A percentile compares a stretch with the other conserved stretches of the same genome.
These are phyloP conservation scores for Paraphoma sp. DNA, from an alignment of 2,329 filamentous ascomycete species.

Conservation along the genomic window DNA sequence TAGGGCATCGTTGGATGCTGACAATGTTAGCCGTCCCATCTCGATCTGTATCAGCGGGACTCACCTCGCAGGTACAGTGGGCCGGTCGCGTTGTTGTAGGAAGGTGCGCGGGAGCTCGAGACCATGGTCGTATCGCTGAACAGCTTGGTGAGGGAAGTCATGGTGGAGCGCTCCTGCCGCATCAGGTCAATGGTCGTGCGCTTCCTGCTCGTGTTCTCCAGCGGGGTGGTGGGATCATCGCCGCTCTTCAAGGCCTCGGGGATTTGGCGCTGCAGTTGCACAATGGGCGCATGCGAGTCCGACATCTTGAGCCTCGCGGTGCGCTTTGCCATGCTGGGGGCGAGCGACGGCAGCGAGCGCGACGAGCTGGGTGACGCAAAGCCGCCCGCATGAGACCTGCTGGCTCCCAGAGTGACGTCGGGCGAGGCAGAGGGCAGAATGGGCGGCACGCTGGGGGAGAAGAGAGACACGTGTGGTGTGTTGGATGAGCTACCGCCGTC, in stretches of 20 bases:
- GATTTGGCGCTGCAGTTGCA: conserved; percentile 43
- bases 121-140: conserved; percentile 51
- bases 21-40: conserved; percentile 16
- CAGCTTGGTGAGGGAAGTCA: conserved; percentile 53
- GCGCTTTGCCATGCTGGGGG: conserved; percentile 33
- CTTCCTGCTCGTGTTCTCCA: conserved; percentile 36
- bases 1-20: conserved; percentile 46
- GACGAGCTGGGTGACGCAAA: conserved; percentile 29
- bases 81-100: conserved; percentile 49
- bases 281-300: conserved; percentile 36
- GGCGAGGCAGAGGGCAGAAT: conserved; percentile 20
- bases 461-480: conserved; percentile 32
- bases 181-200: conserved; percentile 35
- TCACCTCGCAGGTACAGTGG: conserved; percentile 43
- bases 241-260: conserved; percentile 56
- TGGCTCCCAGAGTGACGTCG: conserved; percentile 7
- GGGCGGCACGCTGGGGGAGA: conserved; percentile 32
- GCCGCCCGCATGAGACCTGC: conserved; percentile 15
- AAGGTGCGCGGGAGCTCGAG: conserved; percentile 49
- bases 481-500: conserved; percentile 15
- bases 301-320: conserved; percentile 34
- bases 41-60: not conserved
- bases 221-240: conserved; percentile 55
- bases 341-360: conserved; percentile 38
- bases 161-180: conserved; percentile 47